Percentiles rank a stretch among this genome's conserved stretches.
These are phyloP conservation scores for Sclerotinia nivalis DNA, from an alignment of 2,329 filamentous ascomycete species.

Conservation along the genomic window DNA sequence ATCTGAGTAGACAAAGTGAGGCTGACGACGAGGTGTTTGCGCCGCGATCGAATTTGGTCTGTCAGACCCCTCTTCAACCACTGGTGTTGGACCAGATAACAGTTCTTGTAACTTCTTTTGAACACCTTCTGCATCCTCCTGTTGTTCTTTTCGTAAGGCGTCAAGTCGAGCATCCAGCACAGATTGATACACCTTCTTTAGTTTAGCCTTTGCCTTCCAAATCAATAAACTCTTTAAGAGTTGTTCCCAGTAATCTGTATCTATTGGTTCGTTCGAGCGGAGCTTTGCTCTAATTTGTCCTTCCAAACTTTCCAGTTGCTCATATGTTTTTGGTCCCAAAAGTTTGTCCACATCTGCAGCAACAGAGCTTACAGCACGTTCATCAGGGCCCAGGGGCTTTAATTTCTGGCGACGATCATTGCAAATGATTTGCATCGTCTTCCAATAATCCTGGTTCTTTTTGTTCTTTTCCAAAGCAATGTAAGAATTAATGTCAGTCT, in stretches of 20 bases:
- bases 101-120: conserved; percentile 54
- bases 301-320: conserved; percentile 85
- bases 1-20: conserved; percentile 45
- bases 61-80: conserved; percentile 36
- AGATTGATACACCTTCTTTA: conserved; percentile 74
- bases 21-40: conserved; percentile 33
- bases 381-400: conserved; percentile 58
- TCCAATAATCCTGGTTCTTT: conserved; percentile 87
- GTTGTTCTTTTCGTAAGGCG: conserved; percentile 65
- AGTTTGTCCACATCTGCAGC: conserved; percentile 86
- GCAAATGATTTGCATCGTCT: conserved; percentile 83
- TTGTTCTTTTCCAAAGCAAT: conserved; percentile 75
- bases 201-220: conserved; percentile 87
- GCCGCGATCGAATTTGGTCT: conserved; percentile 12
- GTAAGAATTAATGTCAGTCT: conserved; percentile 80
- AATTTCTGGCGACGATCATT: conserved; percentile 70
- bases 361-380: conserved; percentile 78
- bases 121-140: conserved; percentile 62
- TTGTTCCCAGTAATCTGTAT: conserved; percentile 97
- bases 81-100: conserved; percentile 43
- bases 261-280: conserved; percentile 79
- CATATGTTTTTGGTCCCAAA: conserved; percentile 78
- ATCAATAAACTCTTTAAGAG: conserved; percentile 79
- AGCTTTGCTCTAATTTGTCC: conserved; percentile 84
- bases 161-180: conserved; percentile 71